Conservation (phyloP, 2,329 filamentous ascomycete genomes). For the Arthrobotrys entomopaga region DNA sequence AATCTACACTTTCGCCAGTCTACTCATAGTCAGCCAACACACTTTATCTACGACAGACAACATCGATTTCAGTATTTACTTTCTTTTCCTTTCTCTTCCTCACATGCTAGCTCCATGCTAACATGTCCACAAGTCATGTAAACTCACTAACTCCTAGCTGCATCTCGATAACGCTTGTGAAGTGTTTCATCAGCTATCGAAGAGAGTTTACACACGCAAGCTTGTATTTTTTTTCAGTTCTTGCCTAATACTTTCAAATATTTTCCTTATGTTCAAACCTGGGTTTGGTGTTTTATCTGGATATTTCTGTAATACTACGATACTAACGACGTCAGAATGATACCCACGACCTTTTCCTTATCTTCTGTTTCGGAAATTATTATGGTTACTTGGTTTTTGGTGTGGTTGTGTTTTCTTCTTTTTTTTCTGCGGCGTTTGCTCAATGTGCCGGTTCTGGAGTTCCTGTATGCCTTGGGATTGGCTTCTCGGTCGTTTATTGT, state of each 20-base stretch:
- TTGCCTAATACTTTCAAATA: slow-evolving; percentile 34
- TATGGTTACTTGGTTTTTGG: slow-evolving; percentile 40
- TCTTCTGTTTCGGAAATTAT: slow-evolving; percentile 24
- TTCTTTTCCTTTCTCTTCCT: slow-evolving; percentile 31
- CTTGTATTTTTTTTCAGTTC: slow-evolving; percentile 26
- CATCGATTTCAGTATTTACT: slow-evolving; percentile 44
- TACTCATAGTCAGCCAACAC: slow-evolving; percentile 1
- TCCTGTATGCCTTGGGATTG: slow-evolving; percentile 30
- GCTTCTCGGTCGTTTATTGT: slow-evolving; percentile 8
- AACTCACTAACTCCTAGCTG: slow-evolving; percentile 43
- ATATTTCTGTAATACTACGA: slow-evolving; percentile 51
- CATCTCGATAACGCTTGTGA: slow-evolving; percentile 9
- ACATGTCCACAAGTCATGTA: slow-evolving; percentile 43
- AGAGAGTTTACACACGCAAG: slow-evolving; percentile 34
- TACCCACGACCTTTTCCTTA: slow-evolving; percentile 53
- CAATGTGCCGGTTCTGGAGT: slow-evolving; percentile 32
- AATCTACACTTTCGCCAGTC: slow-evolving; percentile 1
- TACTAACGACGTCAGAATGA: slow-evolving; percentile 55
- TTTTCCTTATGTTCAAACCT: slow-evolving; percentile 21
- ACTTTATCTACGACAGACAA: slow-evolving; percentile 12
- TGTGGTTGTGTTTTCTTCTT: slow-evolving; percentile 32
- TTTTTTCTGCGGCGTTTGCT: slow-evolving; percentile 35
- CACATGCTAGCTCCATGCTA: slow-evolving; percentile 53
- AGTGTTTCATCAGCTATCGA: slow-evolving; percentile 14
- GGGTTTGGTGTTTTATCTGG: slow-evolving; percentile 45